Conservation (phyloP, 257 asterid species). For the Jaltomata sinuosa region DNA sequence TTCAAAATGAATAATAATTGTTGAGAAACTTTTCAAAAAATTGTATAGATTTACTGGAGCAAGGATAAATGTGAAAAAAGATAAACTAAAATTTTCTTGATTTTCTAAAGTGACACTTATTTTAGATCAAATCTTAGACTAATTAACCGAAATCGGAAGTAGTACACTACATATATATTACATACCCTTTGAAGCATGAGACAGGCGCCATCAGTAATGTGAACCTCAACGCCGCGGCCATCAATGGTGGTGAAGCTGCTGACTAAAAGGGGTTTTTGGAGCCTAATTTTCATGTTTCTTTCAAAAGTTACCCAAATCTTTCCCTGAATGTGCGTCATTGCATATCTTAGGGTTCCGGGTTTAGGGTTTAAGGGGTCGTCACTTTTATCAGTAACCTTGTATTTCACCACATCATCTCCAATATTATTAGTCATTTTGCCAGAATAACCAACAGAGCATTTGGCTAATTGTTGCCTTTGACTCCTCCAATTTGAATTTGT, state of each 20-base stretch:
- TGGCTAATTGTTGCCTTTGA: conserved; percentile 52
- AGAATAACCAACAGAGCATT: conserved; percentile 56
- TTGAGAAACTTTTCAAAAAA: no score
- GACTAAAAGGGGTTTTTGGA: conserved; percentile 55
- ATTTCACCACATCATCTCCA: conserved; percentile 26
- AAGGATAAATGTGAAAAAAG: no score
- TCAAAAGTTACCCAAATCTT: conserved; percentile 76
- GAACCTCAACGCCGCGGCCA: conserved; percentile 62
- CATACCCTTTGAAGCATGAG: conserved; percentile 44
- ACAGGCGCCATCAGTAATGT: conserved; percentile 57
- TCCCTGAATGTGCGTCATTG: conserved; percentile 39
- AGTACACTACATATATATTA: no score
- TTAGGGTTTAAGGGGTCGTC: conserved; percentile 59
- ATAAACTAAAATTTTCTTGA: no score
- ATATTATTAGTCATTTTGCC: conserved; percentile 64
- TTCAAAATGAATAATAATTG: not conserved
- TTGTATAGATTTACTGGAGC: no score
- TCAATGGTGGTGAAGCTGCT: conserved; percentile 63
- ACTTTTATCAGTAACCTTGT: conserved; percentile 45
- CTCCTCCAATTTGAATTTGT: conserved; percentile 40
- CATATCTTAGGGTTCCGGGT: conserved; percentile 66
- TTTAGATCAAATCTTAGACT: no score
- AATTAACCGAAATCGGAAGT: no score
- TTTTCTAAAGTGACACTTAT: no score
- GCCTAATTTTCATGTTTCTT: conserved; percentile 51